Conservation (phyloP, 148 eudicot species). For the Vaccinium vitisidaea region DNA sequence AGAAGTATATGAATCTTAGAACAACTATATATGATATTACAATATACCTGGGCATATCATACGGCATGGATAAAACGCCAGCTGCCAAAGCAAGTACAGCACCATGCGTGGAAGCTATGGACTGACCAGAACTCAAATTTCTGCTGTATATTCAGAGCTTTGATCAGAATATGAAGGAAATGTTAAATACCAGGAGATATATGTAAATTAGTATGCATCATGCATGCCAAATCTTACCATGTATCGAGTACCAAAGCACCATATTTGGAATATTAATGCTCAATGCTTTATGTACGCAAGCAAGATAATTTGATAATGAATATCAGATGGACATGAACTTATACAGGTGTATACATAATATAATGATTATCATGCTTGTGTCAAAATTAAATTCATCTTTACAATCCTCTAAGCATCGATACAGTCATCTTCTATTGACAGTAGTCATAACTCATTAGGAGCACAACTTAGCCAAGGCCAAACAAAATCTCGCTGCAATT, state of each 20-base stretch:
- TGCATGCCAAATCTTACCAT: not conserved
- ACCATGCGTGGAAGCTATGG: slow-evolving; percentile 76
- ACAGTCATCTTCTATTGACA: not conserved
- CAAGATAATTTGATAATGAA: not conserved
- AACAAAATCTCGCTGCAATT: not conserved
- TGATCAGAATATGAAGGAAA: slow-evolving; percentile 1
- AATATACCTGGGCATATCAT: slow-evolving; percentile 94
- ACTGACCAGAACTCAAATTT: slow-evolving; percentile 36
- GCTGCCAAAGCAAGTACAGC: slow-evolving; percentile 87
- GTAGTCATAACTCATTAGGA: not conserved
- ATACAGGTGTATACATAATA: not conserved
- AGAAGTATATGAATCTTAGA: slow-evolving; percentile 2
- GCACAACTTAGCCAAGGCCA: not conserved
- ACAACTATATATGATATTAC: not conserved
- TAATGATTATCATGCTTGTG: not conserved
- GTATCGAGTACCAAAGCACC: not conserved
- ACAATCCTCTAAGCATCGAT: not conserved
- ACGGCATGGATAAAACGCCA: slow-evolving; percentile 86
- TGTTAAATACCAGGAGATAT: not conserved
- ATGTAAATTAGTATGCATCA: not conserved
- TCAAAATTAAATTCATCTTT: not conserved
- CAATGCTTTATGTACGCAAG: not conserved
- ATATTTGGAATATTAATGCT: not conserved
- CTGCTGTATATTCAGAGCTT: slow-evolving; percentile 31
- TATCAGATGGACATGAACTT: slow-evolving; percentile 8